These are phyloP conservation scores for Rhizophagus prolifer DNA, from an alignment of 192 early-diverging fungal species.

Conservation along the genomic window DNA sequence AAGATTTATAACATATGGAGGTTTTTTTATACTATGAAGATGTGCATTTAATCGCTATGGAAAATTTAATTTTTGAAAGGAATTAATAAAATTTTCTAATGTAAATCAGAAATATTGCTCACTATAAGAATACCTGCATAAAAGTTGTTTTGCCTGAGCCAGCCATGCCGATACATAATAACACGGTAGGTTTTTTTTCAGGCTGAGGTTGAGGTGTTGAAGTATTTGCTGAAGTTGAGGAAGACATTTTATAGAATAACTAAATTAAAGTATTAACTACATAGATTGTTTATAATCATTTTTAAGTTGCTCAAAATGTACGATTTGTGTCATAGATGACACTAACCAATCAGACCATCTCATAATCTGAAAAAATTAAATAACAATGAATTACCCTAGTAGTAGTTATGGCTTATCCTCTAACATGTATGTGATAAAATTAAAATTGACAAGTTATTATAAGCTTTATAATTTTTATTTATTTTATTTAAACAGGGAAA, in stretches of 20 bases:
- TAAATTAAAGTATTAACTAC: background rate
- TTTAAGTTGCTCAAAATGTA: too few relatives aligned
- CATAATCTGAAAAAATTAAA: background rate
- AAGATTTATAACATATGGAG: slow-evolving; percentile 91
- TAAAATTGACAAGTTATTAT: background rate
- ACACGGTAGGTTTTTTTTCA: slow-evolving; percentile 62
- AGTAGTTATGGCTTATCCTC: background rate
- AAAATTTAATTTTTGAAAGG: background rate
- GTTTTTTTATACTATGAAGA: slow-evolving; percentile 68
- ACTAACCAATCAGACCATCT: too few relatives aligned
- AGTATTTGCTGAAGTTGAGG: background rate
- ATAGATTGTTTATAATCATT: too few relatives aligned
- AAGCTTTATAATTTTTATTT: background rate
- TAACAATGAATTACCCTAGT: background rate
- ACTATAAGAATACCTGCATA: slow-evolving; percentile 70
- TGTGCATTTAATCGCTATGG: slow-evolving; percentile 83
- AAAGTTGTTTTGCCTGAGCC: slow-evolving; percentile 96
- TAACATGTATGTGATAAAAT: background rate
- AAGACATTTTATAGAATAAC: background rate
- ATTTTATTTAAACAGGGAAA: slow-evolving; percentile 28
- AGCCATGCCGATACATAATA: slow-evolving; percentile 95
- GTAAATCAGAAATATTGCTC: background rate
- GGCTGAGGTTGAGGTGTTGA: background rate
- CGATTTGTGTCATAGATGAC: too few relatives aligned
- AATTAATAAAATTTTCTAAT: background rate